A percentile compares a stretch with the other conserved stretches of the same genome.
These are phyloP conservation scores for Aspergillus puulaauensis DNA, from an alignment of 2,329 filamentous ascomycete genomes.

Conservation along the genomic window DNA sequence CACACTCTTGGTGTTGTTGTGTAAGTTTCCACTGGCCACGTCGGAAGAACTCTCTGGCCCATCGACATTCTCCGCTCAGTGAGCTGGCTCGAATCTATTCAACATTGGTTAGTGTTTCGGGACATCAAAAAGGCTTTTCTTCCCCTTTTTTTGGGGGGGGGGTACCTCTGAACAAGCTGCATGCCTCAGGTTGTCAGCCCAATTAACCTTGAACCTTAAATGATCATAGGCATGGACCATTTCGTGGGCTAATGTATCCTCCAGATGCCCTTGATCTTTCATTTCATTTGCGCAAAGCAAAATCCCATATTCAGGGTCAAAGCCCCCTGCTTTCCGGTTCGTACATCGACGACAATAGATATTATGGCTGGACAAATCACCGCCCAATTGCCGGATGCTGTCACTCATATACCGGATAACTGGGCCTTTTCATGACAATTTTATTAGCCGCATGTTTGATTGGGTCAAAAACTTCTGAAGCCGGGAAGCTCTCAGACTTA, in stretches of 20 bases:
- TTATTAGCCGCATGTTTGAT: conserved; percentile 5
- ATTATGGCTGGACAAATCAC: conserved; percentile 69
- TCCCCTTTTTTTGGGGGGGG: background rate
- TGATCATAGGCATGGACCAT: conserved; percentile 98
- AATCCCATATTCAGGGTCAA: conserved; percentile 83
- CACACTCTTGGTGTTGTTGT: conserved; percentile 91
- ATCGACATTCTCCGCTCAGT: conserved; percentile 90
- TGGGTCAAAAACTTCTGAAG: background rate
- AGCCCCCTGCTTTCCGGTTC: conserved; percentile 73
- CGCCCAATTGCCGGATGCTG: conserved; percentile 76
- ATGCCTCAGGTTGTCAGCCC: conserved; percentile 76
- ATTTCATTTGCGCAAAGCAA: conserved; percentile 91
- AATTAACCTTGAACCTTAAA: conserved; percentile 85
- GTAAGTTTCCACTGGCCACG: conserved; percentile 85
- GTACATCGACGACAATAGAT: conserved; percentile 81
- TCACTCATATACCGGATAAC: conserved; percentile 83
- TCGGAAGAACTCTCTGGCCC: conserved; percentile 80
- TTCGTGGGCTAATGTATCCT: conserved; percentile 94
- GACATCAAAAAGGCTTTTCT: conserved; percentile 15
- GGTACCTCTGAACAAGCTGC: conserved; percentile 88
- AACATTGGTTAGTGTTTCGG: conserved; percentile 16
- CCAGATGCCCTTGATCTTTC: conserved; percentile 73
- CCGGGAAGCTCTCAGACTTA: conserved; percentile 23
- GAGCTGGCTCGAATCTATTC: conserved; percentile 83
- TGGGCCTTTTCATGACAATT: conserved; percentile 52